Base-by-base conservation (phyloP, 2,329 filamentous ascomycete genomes). In the Trichoderma afroharzianum region DNA sequence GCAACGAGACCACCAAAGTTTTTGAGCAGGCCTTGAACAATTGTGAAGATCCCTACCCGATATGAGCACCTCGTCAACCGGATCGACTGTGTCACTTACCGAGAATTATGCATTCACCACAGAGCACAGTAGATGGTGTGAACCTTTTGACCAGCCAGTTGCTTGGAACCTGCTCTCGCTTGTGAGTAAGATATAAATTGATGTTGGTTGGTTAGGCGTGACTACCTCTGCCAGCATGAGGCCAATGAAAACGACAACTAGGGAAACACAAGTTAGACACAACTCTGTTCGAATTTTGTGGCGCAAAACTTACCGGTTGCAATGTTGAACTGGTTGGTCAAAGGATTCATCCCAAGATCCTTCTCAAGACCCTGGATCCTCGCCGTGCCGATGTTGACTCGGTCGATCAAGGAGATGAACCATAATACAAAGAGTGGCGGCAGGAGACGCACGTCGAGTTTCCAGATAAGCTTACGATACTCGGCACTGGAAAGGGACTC, bases 351-450 rank as follows among this genome's bases (percentile, higher is more conserved):
- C 9, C 57, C 67, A 28, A 78, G 72, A 21, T 78, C 76, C 14
- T 74, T 67, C 24, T 76, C 76, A 18, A 78, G 64, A 12, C 72
- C 62, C 43, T 78, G 75, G 21, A 77, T 77, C 11, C 76, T 73
- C 2, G 74, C 74, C 4, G 75, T 75, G 3, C 74, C 76, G 30
- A 77, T 76, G n/a, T 76, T 77, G n/a, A 76, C 76, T 5, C 76
- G 74, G 15, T 75, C 76, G 71, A 77, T 77, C 21, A 77, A 73
- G 6, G 75, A 77, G 4, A 77, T 59, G 39, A 78, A 78, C 71
- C 78, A 78, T 43, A 78, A 71, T 57, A 78, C 77, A 32, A 78
- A 74, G 64, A 78, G 77, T 1, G 77, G 75, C 2, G 75, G 47
- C 33, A 78, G 73, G 33, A 78, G 57, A 39, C 73, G 72, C 64